These are phyloP conservation scores for Plectranthus barbatus DNA, from an alignment of 257 asterid species.

Conservation along the genomic window DNA sequence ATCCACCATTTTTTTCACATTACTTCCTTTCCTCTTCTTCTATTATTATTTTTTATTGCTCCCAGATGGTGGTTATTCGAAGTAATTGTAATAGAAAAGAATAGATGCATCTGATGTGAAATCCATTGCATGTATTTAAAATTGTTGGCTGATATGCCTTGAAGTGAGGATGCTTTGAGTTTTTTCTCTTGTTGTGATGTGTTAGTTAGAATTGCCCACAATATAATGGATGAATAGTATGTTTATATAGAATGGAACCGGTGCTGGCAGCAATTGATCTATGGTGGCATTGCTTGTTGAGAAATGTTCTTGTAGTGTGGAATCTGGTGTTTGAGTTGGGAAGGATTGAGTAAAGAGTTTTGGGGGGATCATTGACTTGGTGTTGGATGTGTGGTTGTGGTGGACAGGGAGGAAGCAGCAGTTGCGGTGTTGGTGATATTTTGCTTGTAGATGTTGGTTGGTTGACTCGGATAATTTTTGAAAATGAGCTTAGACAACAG, in stretches of 20 bases:
- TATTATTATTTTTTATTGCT: not conserved
- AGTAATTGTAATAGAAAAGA: not conserved
- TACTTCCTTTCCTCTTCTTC: no score
- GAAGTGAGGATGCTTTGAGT: conserved; percentile 3
- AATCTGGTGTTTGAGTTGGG: conserved; percentile 41
- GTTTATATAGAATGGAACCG: no score
- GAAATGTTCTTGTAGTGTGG: conserved; percentile 31
- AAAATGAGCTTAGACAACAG: conserved; percentile 72
- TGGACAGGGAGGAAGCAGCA: conserved; percentile 94
- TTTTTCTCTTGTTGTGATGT: conserved; percentile 13
- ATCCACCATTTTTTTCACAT: no score
- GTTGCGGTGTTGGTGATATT: conserved; percentile 54
- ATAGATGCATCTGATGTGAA: not conserved
- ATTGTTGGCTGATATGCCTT: conserved; percentile 6
- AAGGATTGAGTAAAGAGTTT: conserved; percentile 35
- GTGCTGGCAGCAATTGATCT: conserved; percentile 29
- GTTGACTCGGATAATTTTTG: conserved; percentile 36
- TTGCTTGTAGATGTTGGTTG: conserved; percentile 43
- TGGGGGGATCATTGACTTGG: conserved; percentile 65
- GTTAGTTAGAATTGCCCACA: conserved; percentile 13
- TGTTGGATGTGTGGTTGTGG: conserved; percentile 89
- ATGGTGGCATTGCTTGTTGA: conserved; percentile 32
- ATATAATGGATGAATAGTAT: no score
- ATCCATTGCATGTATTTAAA: not conserved
- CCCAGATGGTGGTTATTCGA: not conserved